Evolutionary conservation across 2,329 filamentous ascomycete genomes (phyloP).

Genomic region (Xylaria sp.): DNA sequence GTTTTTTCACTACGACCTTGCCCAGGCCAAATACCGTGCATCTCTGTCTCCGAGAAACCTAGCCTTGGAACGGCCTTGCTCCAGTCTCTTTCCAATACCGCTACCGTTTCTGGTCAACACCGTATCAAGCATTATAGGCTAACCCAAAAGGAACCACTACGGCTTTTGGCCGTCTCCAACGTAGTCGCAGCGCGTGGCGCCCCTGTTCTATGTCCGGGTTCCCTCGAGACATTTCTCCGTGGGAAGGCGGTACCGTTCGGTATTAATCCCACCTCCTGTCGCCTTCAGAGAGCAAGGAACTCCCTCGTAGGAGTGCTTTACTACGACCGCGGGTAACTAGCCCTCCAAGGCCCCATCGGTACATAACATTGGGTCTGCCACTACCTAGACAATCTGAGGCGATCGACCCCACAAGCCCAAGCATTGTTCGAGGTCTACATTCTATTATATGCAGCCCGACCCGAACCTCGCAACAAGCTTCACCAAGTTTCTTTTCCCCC

Average conservation of each 20-base stretch:
- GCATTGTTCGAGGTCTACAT: slow-evolving; percentile 46
- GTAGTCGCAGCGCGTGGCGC: slow-evolving; percentile 44
- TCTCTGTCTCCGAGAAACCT: slow-evolving; percentile 44
- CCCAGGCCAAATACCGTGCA: slow-evolving; percentile 41
- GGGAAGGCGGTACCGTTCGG: slow-evolving; percentile 49
- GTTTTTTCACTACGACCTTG: slow-evolving; percentile 40
- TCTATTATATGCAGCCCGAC: slow-evolving; percentile 46
- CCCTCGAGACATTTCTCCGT: slow-evolving; percentile 55
- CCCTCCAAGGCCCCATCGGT: slow-evolving; percentile 47
- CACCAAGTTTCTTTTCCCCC: slow-evolving; percentile 26
- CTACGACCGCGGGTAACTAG: slow-evolving; percentile 47
- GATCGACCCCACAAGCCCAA: slow-evolving; percentile 49
- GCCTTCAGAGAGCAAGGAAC: slow-evolving; percentile 49
- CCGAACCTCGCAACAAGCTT: slow-evolving; percentile 34
- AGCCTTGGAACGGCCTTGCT: slow-evolving; percentile 43
- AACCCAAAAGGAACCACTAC: slow-evolving; percentile 38
- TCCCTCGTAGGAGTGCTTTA: slow-evolving; percentile 46
- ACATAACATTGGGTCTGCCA: slow-evolving; percentile 49
- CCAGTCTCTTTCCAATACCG: slow-evolving; percentile 45
- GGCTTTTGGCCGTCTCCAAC: slow-evolving; percentile 35
- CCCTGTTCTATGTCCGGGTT: slow-evolving; percentile 51
- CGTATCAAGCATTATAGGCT: slow-evolving; percentile 37
- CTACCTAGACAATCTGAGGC: slow-evolving; percentile 47
- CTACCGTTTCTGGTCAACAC: slow-evolving; percentile 50
- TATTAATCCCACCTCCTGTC: slow-evolving; percentile 56